Conservation (phyloP, 257 asterid genomes). For the Knoxia roxburghii region DNA sequence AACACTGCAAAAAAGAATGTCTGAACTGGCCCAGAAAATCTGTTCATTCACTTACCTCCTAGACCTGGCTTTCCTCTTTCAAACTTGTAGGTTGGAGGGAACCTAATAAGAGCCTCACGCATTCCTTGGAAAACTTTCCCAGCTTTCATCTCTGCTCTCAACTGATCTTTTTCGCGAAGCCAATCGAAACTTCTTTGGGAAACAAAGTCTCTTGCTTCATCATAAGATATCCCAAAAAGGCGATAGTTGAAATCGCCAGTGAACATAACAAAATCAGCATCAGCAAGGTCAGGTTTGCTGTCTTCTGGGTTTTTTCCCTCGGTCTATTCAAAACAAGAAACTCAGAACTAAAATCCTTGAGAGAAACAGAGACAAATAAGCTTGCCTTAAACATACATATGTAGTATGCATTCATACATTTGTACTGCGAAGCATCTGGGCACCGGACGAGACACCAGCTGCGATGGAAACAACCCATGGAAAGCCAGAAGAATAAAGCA, state of each 20-base stretch:
- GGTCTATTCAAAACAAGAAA: conserved; percentile 31
- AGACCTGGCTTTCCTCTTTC: conserved; percentile 88
- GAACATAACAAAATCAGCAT: conserved; percentile 81
- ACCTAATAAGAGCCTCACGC: conserved; percentile 87
- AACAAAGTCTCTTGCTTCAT: conserved; percentile 94
- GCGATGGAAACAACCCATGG: conserved; percentile 73
- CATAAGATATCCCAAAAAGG: conserved; percentile 90
- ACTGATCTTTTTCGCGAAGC: conserved; percentile 94
- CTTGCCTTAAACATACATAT: not conserved
- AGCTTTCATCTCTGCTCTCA: conserved; percentile 86
- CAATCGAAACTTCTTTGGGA: conserved; percentile 99
- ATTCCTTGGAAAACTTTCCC: conserved; percentile 96
- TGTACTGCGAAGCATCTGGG: conserved; percentile 71
- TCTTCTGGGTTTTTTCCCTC: conserved; percentile 45
- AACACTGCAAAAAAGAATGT: not conserved
- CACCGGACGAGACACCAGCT: conserved; percentile 87
- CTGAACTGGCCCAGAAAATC: not conserved
- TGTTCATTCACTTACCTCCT: conserved; percentile 61
- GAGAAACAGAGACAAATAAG: conserved; percentile 3
- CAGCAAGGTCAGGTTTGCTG: conserved; percentile 86
- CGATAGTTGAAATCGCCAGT: conserved; percentile 93
- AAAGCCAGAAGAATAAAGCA: conserved; percentile 70
- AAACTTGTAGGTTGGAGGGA: conserved; percentile 96
- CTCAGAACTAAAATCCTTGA: not conserved
- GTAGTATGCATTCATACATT: conserved; percentile 40